These are phyloP conservation scores for Tausonia pullulans DNA, from an alignment of 1,284 basidiomycete species.

Conservation along the genomic window DNA sequence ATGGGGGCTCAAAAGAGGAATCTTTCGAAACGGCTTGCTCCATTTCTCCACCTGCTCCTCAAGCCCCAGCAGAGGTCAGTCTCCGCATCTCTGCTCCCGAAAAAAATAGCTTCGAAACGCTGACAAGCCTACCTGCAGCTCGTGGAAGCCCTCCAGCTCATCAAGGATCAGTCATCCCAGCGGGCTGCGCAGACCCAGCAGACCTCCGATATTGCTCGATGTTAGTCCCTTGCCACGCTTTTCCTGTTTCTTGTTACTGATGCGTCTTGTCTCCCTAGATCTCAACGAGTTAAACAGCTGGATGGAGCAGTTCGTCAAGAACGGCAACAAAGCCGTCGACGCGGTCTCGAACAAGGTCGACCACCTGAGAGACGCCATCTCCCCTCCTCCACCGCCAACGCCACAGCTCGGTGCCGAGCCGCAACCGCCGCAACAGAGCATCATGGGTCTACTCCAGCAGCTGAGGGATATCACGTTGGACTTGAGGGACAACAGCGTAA, in stretches of 20 bases:
- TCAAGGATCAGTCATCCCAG: conserved; percentile 28
- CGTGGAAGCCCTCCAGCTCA: conserved; percentile 16
- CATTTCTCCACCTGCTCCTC: background rate
- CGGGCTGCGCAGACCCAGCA: conserved; percentile 29
- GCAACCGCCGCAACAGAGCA: conserved; percentile 9
- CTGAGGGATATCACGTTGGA: conserved; percentile 30
- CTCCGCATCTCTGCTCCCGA: background rate
- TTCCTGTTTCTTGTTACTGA: background rate
- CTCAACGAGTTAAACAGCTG: conserved; percentile 43
- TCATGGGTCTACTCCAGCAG: conserved; percentile 23
- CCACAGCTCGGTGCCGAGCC: conserved; percentile 5
- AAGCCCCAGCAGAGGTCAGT: background rate
- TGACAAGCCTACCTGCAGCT: background rate
- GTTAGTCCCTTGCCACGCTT: conserved; percentile 21
- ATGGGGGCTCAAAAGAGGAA: background rate
- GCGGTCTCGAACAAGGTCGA: conserved; percentile 50
- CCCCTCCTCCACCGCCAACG: conserved; percentile 16
- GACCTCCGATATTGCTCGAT: conserved; percentile 31
- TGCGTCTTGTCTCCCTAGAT: conserved; percentile 21
- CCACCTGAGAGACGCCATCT: conserved; percentile 43
- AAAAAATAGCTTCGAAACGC: no score
- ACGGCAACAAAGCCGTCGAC: conserved; percentile 57
- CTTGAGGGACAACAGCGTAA: conserved; percentile 20
- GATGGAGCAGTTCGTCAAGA: conserved; percentile 67
- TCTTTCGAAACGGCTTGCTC: background rate